Conservation (phyloP, 2,329 filamentous ascomycete genomes). For the Pseudocercospora musae region DNA sequence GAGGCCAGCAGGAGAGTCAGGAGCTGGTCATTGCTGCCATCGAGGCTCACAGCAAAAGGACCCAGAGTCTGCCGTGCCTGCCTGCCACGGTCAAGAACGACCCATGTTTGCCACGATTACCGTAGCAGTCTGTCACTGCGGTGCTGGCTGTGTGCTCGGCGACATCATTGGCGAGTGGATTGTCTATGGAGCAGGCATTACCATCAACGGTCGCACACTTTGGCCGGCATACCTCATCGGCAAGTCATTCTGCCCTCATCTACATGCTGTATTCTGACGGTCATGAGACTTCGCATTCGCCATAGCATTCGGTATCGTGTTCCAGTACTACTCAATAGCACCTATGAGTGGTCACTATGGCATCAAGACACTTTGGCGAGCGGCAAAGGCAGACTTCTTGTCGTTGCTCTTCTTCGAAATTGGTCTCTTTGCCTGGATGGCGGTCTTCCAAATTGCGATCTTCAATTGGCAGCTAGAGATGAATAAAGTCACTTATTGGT, state of each 20-base stretch:
- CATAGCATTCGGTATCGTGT: slow-evolving; percentile 31
- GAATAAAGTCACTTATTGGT: slow-evolving; percentile 33
- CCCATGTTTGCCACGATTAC: slow-evolving; percentile 30
- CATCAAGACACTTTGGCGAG: slow-evolving; percentile 24
- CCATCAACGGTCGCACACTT: slow-evolving; percentile 22
- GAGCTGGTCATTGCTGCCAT: background rate
- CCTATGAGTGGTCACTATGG: slow-evolving; percentile 34
- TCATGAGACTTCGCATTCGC: slow-evolving; percentile 31
- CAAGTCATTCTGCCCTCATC: background rate
- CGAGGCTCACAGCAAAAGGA: background rate
- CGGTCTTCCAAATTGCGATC: slow-evolving; percentile 30
- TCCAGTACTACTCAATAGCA: slow-evolving; percentile 36
- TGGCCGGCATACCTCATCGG: slow-evolving; percentile 21
- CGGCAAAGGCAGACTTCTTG: slow-evolving; percentile 33
- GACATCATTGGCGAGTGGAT: slow-evolving; percentile 37
- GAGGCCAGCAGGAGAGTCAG: background rate
- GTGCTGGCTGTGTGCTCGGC: slow-evolving; percentile 35
- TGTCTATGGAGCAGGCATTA: slow-evolving; percentile 30
- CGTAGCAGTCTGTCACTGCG: slow-evolving; percentile 34
- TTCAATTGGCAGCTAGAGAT: slow-evolving; percentile 29
- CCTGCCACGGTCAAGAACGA: slow-evolving; percentile 9
- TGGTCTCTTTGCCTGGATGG: slow-evolving; percentile 35
- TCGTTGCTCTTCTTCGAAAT: slow-evolving; percentile 32
- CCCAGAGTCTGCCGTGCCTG: slow-evolving; percentile 6
- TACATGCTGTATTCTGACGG: background rate